phyloP scores from a whole-genome alignment of 257 asterid species.

The Sherardia arvensis region DNA sequence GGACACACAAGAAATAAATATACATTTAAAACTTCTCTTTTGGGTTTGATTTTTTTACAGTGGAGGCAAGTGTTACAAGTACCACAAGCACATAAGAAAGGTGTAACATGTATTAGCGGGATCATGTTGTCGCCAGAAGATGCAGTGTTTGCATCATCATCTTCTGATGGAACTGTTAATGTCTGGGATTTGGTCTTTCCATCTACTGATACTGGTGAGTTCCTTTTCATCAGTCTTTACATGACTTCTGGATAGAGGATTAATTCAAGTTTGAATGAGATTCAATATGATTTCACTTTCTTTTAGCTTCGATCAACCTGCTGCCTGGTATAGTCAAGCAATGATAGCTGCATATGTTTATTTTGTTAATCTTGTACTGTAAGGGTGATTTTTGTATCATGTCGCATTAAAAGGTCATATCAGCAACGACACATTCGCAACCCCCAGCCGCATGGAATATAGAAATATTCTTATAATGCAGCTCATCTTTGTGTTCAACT shows the following conservation, averaged over 20 bases:
- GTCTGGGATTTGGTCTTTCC: constrained; percentile 67
- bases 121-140: constrained; percentile 54
- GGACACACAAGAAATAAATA: not conserved
- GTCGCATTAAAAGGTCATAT: not conserved
- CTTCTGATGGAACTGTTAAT: constrained; percentile 76
- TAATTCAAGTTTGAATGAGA: not conserved
- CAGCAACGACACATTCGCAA: not conserved
- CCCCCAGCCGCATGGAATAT: not conserved
- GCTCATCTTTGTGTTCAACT: not conserved
- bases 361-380: not conserved
- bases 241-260: constrained; percentile 5
- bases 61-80: constrained; percentile 75
- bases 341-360: not conserved
- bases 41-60: constrained; percentile 30
- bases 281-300: not conserved
- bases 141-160: constrained; percentile 75
- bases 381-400: not conserved
- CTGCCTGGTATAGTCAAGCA: not conserved
- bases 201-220: constrained; percentile 50
- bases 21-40: constrained; percentile 1
- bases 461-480: not conserved
- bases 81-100: constrained; percentile 73
- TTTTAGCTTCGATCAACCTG: not conserved
- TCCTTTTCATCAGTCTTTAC: not conserved
- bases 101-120: constrained; percentile 82